phyloP scores from a whole-genome alignment of 2,329 filamentous ascomycete species.

The Sphaerulina musiva region DNA sequence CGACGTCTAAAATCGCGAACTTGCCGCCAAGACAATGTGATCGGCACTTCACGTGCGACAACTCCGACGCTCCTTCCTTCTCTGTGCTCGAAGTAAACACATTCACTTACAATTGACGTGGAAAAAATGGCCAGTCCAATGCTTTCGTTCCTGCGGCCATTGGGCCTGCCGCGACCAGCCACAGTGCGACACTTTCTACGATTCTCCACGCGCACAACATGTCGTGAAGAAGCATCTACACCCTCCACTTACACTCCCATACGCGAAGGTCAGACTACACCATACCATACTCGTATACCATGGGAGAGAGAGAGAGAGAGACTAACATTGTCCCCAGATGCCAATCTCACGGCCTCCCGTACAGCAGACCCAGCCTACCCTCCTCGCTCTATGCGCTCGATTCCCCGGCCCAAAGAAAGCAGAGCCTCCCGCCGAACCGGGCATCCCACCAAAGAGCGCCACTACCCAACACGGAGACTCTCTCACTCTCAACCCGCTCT shows the following conservation, averaged over 20 bases:
- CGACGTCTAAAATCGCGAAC: not conserved
- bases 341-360: conserved; percentile 33
- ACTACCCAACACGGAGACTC: conserved; percentile 30
- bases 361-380: conserved; percentile 31
- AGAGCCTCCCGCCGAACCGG: conserved; percentile 32
- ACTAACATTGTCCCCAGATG: conserved; percentile 19
- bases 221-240: conserved; percentile 27
- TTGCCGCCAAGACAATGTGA: not conserved
- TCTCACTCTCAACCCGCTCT: conserved; percentile 21
- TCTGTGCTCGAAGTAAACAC: not conserved
- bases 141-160: conserved; percentile 38
- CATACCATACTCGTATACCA: not conserved
- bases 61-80: not conserved
- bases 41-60: not conserved
- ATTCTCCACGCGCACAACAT: conserved; percentile 35
- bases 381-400: conserved; percentile 29
- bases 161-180: conserved; percentile 34
- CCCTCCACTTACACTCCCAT: not conserved
- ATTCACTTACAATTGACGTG: conserved; percentile 5
- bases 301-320: not conserved
- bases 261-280: conserved; percentile 7
- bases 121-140: conserved; percentile 35
- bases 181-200: conserved; percentile 37
- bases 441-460: conserved; percentile 31
- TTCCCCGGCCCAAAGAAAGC: conserved; percentile 34